These are phyloP conservation scores for Aspergillus campestris DNA, from an alignment of 495 filamentous ascomycete species.

Conservation along the genomic window DNA sequence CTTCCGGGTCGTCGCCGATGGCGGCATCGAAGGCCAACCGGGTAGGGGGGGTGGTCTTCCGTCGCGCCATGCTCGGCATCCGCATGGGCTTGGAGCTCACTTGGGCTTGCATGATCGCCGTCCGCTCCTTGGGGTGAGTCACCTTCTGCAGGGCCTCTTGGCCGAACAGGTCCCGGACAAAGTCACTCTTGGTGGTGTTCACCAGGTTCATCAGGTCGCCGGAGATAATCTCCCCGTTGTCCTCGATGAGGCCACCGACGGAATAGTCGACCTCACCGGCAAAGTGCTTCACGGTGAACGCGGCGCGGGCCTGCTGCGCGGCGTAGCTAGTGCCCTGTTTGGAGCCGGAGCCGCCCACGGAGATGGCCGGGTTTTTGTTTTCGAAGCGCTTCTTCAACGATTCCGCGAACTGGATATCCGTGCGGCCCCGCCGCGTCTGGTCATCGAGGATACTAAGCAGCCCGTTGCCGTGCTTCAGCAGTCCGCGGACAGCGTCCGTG, in stretches of 20 bases:
- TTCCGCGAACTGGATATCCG: conserved; percentile 82
- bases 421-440: conserved; percentile 80
- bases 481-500: conserved; percentile 79
- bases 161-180: conserved; percentile 82
- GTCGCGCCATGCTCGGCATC: conserved; percentile 84
- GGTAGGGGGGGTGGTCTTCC: conserved; percentile 47
- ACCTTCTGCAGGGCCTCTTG: conserved; percentile 88
- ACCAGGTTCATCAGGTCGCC: conserved; percentile 95
- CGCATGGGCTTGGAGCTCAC: conserved; percentile 90
- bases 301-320: conserved; percentile 64
- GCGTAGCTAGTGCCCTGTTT: conserved; percentile 73
- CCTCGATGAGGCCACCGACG: conserved; percentile 74
- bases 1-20: conserved; percentile 44
- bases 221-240: conserved; percentile 92
- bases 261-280: conserved; percentile 96
- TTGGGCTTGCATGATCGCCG: conserved; percentile 89
- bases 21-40: conserved; percentile 23
- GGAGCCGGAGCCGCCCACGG: conserved; percentile 57
- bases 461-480: conserved; percentile 88
- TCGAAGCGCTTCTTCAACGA: conserved; percentile 88
- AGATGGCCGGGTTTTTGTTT: conserved; percentile 83
- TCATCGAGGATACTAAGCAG: conserved; percentile 91
- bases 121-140: conserved; percentile 81
- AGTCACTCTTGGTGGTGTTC: conserved; percentile 75
- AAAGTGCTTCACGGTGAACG: conserved; percentile 89